phyloP scores from a whole-genome alignment of 345 rosid genomes.

The Arabidopsis arenosa region DNA sequence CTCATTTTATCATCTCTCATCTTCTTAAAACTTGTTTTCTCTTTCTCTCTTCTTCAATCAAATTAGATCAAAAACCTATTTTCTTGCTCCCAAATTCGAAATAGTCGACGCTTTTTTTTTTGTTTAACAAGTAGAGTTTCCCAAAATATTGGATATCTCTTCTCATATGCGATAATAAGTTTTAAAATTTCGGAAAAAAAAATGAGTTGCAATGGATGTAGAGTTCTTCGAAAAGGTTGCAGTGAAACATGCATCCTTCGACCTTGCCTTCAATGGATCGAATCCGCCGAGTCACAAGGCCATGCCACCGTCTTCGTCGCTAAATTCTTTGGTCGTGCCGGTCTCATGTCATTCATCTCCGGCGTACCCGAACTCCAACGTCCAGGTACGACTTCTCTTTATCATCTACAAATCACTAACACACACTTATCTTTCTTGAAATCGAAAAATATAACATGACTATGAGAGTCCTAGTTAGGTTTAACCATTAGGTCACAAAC shows the following conservation, averaged over 20 bases:
- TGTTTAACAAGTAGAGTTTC: not conserved
- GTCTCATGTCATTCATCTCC: conserved; percentile 95
- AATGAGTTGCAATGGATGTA: conserved; percentile 94
- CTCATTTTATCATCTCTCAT: conserved; percentile 26
- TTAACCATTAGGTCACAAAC: not conserved
- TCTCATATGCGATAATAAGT: not conserved
- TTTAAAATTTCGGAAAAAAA: not conserved
- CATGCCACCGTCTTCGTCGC: conserved; percentile 96
- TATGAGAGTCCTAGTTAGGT: no score
- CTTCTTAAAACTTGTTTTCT: conserved; percentile 22
- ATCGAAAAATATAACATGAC: not conserved
- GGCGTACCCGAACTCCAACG: conserved; percentile 85
- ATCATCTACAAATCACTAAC: not conserved
- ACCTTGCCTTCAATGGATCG: conserved; percentile 93
- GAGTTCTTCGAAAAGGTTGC: conserved; percentile 94
- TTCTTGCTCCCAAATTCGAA: conserved; percentile 7
- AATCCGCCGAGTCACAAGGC: conserved; percentile 86
- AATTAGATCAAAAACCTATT: conserved; percentile 13
- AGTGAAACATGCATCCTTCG: conserved; percentile 91
- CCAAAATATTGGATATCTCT: conserved; percentile 9
- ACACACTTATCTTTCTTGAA: not conserved
- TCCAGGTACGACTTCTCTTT: conserved; percentile 57
- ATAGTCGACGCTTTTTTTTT: not conserved
- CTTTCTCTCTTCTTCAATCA: conserved; percentile 6
- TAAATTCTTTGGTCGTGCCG: conserved; percentile 98